These are phyloP conservation scores for Orobanche coerulescens DNA, from an alignment of 257 asterid species.

Conservation along the genomic window DNA sequence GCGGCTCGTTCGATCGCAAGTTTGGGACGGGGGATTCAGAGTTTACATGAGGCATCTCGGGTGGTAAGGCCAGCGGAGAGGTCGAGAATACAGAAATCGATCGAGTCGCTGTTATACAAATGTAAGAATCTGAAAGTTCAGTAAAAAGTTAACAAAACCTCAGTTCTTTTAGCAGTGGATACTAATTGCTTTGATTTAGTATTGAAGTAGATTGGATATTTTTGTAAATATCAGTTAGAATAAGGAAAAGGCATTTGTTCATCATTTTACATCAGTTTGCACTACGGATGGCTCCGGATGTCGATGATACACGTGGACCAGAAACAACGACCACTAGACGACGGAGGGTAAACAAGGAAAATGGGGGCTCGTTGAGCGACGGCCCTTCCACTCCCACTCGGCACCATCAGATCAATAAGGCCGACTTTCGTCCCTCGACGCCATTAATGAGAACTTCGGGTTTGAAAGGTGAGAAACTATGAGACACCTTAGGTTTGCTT, in stretches of 20 bases:
- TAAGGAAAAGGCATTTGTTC: too few relatives aligned
- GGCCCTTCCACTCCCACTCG: too few relatives aligned
- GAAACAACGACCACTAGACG: background rate
- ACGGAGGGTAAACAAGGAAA: background rate
- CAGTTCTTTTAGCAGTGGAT: too few relatives aligned
- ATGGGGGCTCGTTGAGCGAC: too few relatives aligned
- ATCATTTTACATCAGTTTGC: too few relatives aligned
- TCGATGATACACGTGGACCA: background rate
- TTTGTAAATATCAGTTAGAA: too few relatives aligned
- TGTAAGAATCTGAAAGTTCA: slow-evolving; percentile 45
- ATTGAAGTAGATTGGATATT: background rate
- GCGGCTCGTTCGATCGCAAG: slow-evolving; percentile 81
- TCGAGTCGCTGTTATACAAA: slow-evolving; percentile 56
- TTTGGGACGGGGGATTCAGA: slow-evolving; percentile 86
- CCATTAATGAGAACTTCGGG: background rate
- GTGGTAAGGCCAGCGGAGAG: slow-evolving; percentile 50
- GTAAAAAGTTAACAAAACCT: too few relatives aligned
- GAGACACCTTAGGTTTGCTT: background rate
- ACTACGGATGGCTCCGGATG: background rate
- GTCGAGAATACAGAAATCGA: slow-evolving; percentile 54
- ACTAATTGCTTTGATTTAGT: background rate
- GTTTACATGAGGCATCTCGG: slow-evolving; percentile 60
- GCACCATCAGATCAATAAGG: too few relatives aligned
- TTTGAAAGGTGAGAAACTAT: background rate
- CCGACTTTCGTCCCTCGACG: too few relatives aligned